Base-by-base conservation (phyloP, 2,329 filamentous ascomycete species). In the Sphaerulina musiva region DNA sequence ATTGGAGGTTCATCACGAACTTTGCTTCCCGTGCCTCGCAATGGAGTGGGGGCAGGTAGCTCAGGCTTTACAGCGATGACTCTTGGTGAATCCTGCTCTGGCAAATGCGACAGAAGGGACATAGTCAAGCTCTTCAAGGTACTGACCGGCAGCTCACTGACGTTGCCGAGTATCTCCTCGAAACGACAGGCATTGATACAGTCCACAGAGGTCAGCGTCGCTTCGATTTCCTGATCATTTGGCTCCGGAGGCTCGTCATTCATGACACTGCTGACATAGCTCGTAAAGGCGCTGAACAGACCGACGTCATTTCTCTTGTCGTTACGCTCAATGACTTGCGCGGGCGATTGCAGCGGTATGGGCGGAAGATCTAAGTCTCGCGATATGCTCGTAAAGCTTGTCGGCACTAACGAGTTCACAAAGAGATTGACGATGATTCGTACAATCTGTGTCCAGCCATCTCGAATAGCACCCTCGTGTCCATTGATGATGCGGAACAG, bases 221-320 rank as follows among this genome's bases (percentile, higher is more conserved):
- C 95, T 66, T 98, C 93, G 31, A 98, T 79, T 69, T 98, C 93
- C 68, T 97, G 92, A 60, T 97, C 90, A 1, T 93, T 97, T 2
- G 93, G 93, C 73, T 98, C 93, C 0, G 93, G 93, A 10, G 93
- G 93, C 67, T 98, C 93, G 70, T 97, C 93, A 9, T 93, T 95
- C 41, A 95, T 93, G 69, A 98, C 97, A 70, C 92, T 97, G n/a
- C 91, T 95, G 32, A 98, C 90, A 66, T 97, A 98, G 4, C 88
- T 95, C 0, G 92, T 95, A 65, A 98, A 89, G 1, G 92, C 90
- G 3, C 91, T 95, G 69, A 98, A 90, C 47, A 98, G 81, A 5
- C 93, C 90, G 2, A 84, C 84, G 29, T 98, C 93, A 54, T 78
- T 82, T 34, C 84, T 78, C 59, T 89, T 87, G 41, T 87, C 79